phyloP scores from a whole-genome alignment of 208 protist genomes.

The Leishmania martiniquensis region DNA sequence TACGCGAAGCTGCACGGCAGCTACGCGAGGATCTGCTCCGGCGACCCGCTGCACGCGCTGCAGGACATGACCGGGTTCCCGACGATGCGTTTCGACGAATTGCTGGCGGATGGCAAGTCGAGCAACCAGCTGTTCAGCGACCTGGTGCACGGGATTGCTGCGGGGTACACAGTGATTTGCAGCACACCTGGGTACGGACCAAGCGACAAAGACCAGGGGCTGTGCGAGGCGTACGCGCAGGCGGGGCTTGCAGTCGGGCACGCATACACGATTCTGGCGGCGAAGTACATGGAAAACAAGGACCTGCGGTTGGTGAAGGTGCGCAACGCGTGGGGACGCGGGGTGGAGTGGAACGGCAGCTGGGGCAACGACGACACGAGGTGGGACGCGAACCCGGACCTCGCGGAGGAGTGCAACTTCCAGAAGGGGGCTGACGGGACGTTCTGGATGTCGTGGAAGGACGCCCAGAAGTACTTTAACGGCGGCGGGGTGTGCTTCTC shows the following conservation, averaged over 20 bases:
- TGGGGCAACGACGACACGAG: conserved; percentile 76
- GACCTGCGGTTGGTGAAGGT: conserved; percentile 69
- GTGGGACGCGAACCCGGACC: conserved; percentile 75
- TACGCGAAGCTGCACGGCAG: conserved; percentile 90
- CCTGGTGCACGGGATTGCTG: conserved; percentile 35
- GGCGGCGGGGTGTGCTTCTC: conserved; percentile 82
- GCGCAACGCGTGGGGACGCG: conserved; percentile 71
- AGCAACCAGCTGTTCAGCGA: conserved; percentile 54
- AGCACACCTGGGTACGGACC: conserved; percentile 68
- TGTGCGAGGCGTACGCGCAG: conserved; percentile 43
- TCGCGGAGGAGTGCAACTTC: conserved; percentile 71
- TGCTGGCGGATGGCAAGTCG: conserved; percentile 29
- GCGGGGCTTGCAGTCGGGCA: conserved; percentile 68
- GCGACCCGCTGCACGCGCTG: conserved; percentile 85
- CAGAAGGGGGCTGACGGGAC: conserved; percentile 53
- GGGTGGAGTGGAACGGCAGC: conserved; percentile 73
- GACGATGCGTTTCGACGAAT: conserved; percentile 66
- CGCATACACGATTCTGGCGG: conserved; percentile 74
- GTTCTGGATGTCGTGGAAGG: conserved; percentile 89
- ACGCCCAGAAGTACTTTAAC: conserved; percentile 85
- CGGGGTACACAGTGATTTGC: conserved; percentile 70
- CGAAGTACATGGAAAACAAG: conserved; percentile 52
- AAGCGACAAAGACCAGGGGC: conserved; percentile 31
- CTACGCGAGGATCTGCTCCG: conserved; percentile 77
- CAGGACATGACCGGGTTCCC: conserved; percentile 83